Evolutionary conservation across 2,329 filamentous ascomycete species (phyloP).

Genomic region (Aureobasidium sp.): DNA sequence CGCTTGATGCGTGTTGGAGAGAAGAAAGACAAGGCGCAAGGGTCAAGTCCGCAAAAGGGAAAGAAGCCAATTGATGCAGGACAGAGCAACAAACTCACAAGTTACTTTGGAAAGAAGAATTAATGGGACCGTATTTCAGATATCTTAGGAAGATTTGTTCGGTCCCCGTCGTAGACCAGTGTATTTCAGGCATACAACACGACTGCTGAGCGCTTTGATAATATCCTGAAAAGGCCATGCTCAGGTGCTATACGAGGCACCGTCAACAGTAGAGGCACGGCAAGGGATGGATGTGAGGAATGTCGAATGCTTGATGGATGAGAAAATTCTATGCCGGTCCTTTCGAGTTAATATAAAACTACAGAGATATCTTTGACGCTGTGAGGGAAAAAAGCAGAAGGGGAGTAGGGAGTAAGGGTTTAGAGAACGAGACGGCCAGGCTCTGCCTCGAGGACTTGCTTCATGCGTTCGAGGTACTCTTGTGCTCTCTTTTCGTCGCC

Average conservation of each 20-base stretch:
- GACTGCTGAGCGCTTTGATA: too few relatives aligned
- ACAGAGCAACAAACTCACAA: slow-evolving; percentile 50
- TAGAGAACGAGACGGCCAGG: slow-evolving; percentile 64
- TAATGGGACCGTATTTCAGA: not conserved
- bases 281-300: not conserved
- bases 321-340: slow-evolving; percentile 9
- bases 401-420: slow-evolving; percentile 6
- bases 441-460: slow-evolving; percentile 73
- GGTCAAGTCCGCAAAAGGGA: slow-evolving; percentile 29
- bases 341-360: slow-evolving; percentile 10
- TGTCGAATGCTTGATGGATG: not conserved
- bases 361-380: slow-evolving; percentile 15
- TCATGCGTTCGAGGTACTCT: slow-evolving; percentile 79
- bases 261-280: not conserved
- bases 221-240: too few relatives aligned
- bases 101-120: slow-evolving; percentile 45
- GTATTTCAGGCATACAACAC: too few relatives aligned
- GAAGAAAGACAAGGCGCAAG: slow-evolving; percentile 38
- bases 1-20: slow-evolving; percentile 52
- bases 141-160: not conserved
- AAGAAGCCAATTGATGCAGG: slow-evolving; percentile 29
- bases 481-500: slow-evolving; percentile 75
- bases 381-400: not conserved
- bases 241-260: not conserved
- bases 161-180: not conserved